A percentile compares a stretch with the other conserved stretches of the same genome.
Evolutionary conservation across 805 yeast genomes (phyloP).

Genomic region (Metschnikowia peoriensis): DNA sequence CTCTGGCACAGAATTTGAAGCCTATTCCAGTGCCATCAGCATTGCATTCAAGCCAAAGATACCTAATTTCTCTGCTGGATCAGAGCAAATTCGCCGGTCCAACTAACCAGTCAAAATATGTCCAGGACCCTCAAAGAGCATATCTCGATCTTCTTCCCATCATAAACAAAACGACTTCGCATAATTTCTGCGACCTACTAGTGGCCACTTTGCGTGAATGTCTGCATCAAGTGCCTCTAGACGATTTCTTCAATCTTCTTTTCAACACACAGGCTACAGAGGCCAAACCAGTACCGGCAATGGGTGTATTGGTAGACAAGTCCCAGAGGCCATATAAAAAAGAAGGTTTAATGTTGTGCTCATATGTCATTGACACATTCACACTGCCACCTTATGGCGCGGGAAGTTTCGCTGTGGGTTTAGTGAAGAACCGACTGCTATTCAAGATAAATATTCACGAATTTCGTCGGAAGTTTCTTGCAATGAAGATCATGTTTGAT

Average conservation of each 20-base stretch:
- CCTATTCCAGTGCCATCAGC: no score
- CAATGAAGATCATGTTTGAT: constrained; percentile 38
- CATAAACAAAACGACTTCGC: no score
- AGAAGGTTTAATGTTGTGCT: background rate
- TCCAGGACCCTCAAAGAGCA: no score
- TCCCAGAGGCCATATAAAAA: background rate
- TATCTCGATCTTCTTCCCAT: no score
- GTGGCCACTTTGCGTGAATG: constrained; percentile 7
- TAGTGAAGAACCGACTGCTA: background rate
- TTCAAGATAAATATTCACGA: background rate
- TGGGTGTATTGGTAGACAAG: background rate
- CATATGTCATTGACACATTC: background rate
- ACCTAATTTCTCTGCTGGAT: no score
- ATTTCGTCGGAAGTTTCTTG: constrained; percentile 28
- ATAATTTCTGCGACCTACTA: no score
- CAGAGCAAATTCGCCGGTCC: no score
- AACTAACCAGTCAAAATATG: no score
- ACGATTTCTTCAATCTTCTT: constrained; percentile 40
- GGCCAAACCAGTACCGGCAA: background rate
- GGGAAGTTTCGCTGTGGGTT: no score
- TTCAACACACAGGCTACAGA: constrained; percentile 27
- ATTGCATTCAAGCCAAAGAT: no score
- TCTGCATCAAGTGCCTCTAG: constrained; percentile 30
- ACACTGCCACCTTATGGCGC: background rate
- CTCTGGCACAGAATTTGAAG: no score